Base-by-base conservation (phyloP, 495 filamentous ascomycete genomes). In the Usnea hakonensis region DNA sequence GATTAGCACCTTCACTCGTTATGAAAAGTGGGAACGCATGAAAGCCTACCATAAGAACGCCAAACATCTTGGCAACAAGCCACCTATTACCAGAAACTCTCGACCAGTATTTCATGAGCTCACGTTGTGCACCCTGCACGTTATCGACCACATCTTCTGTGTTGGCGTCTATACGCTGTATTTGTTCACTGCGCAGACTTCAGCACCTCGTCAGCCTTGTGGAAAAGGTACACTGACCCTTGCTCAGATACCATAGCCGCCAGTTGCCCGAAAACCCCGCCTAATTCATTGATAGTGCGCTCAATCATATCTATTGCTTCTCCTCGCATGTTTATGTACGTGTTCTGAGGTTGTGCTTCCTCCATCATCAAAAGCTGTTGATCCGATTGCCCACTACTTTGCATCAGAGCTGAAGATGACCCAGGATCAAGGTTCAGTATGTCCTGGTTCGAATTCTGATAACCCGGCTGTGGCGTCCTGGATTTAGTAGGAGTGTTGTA, bases 51-150 rank as follows among this genome's bases (percentile, higher is more conserved):
- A 88, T 87, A 68, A 88, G 70, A 68, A 89, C 89, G 60, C 94
- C 94, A 83, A 98, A 96, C 95, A 98, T 98, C 82, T 97, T 97
- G 19, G 92, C 95, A 58, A 98, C 85, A 54, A 98, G 76, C 94
- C 95, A 97, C 68, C 94, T 82, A 78, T 97, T 98, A 32, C 91
- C 89, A 26, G 88, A 90, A 14, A 97, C 92, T 30, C 91, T 81
- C 14, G 83, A 87, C 94, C 95, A 98, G 76, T 97, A 98, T 70
- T 97, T 97, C 79, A 98, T 83, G 48, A 83, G 60, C 76, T 98
- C 94, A 46, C 92, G 83, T 71, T 98, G 94, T 14, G 94, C 94
- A 33, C 94, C 94, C 72, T 96, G 83, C 17, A 98, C 94, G 69
- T 98, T 97, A 68, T 96, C 92, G 36, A 98, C 95, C 19, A 97